Base-by-base conservation (phyloP, 2,329 filamentous ascomycete genomes). In the Pyrenophora seminiperda region DNA sequence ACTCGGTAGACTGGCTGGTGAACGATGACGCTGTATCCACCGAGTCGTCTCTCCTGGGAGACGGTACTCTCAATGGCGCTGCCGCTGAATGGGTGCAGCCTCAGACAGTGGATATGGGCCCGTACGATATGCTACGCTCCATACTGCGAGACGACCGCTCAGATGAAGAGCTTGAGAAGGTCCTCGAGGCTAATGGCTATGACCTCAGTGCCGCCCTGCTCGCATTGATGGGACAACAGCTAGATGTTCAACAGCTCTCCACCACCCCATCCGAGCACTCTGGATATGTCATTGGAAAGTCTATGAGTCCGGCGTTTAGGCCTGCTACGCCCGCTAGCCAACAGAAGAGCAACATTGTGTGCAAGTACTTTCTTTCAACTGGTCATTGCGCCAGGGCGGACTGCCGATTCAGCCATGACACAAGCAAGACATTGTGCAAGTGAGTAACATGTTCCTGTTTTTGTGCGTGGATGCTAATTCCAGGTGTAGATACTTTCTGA, bases 351-450 rank as follows among this genome's bases (percentile, higher is more conserved):
- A 88, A 91, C 19, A 88, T 97, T 31, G 90, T 97, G 33, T 99
- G 94, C 83, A 96, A 96, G 75, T 99, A 97, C 73, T 97, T 91
- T 80, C 79, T 99, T 57, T 93, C 92, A 7, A 95, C 89, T 6
- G 94, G 94, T n/a, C 90, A 94, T 73, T 99, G 94, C 72, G 85
- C 97, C 44, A 86, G 94, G 51, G 93, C 93, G 53, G 94, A 99
- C 74, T 99, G 94, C 73, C 88, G 93, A 50, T 99, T 97, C 75
- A 96, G 92, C 62, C 94, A 99, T 73, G 93, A 99, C 72, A 82
- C 96, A 36, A 96, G 90, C 69, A 95, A 90, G 68, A 94, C 97
- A 66, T 83, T 99, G 55, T 99, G 94, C 92, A 97, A 97, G 90
- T 95, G 80, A 82, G 90, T 88, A 31, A 11, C 17, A 30, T 34